These are phyloP conservation scores for Fusarium sp. DNA, from an alignment of 2,329 filamentous ascomycete genomes.

Conservation along the genomic window DNA sequence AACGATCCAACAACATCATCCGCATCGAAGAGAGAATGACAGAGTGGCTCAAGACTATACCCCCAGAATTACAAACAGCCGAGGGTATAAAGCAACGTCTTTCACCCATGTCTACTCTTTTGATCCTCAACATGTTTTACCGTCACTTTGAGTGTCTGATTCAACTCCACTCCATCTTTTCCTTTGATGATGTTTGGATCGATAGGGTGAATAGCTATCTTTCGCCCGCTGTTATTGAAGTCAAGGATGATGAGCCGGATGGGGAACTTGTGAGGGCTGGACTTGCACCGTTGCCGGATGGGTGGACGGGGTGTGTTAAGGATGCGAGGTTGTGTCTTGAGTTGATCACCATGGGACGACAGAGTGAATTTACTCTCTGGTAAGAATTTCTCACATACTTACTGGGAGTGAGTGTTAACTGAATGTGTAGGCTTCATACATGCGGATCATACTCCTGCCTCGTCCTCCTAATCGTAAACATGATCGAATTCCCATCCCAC, in stretches of 20 bases:
- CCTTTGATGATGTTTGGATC: constrained; percentile 35
- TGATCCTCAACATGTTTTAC: constrained; percentile 30
- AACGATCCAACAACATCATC: not conserved
- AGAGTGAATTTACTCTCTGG: constrained; percentile 36
- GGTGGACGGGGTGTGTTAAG: constrained; percentile 34
- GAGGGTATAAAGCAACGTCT: constrained; percentile 14
- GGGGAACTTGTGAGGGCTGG: constrained; percentile 16
- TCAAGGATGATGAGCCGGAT: constrained; percentile 20
- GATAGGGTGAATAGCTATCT: constrained; percentile 29
- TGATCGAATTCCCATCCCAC: constrained; percentile 37
- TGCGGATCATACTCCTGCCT: constrained; percentile 32
- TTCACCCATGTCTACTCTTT: not conserved
- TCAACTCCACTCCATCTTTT: constrained; percentile 32
- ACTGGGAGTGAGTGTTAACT: accelerated
- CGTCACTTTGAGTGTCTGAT: constrained; percentile 33
- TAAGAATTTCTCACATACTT: not conserved
- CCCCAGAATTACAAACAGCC: not conserved
- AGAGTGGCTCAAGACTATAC: constrained; percentile 33
- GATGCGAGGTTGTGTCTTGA: constrained; percentile 27
- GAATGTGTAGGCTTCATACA: constrained; percentile 25
- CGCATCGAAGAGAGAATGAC: constrained; percentile 19
- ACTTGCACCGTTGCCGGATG: constrained; percentile 27
- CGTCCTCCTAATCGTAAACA: constrained; percentile 35
- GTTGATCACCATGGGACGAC: not conserved
- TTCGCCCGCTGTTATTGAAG: constrained; percentile 26